Evolutionary conservation across 2,329 filamentous ascomycete genomes (phyloP), one percentile per base, ranked within the genome.

Genomic region (Neofusicoccum laricinum): DNA sequence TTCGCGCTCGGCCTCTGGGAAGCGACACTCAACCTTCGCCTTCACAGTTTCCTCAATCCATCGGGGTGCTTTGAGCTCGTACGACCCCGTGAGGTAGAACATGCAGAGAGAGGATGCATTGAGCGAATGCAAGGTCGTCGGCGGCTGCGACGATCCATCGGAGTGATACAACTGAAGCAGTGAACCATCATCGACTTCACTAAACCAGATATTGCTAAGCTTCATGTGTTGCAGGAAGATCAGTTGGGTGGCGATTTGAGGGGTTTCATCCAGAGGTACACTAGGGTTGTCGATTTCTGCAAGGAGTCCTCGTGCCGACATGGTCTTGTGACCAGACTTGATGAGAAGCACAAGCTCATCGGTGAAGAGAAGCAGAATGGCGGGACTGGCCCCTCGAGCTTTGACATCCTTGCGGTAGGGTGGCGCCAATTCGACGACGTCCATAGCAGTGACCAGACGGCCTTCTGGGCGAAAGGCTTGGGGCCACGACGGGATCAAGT

Each of bases 31-130:
- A 14, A 97, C 87, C 68, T 89, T 88, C 8, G 93, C 93, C 78
- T 94, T 96, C 53, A 88, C 87, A 12, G 97, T 83, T 68, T 98
- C 95, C 77, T 98, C 94, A 32, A 88, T 87, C 77, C 92, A 88
- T 66, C 89, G 91, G 17, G 83, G 80, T 1, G 90, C 91, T 74
- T 89, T 93, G 30, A 88, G 88, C 72, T 96, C 91, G 70, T 94
- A 94, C 7, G 85, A 79, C 61, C 92, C 91, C 58, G 89, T 86
- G 1, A 96, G 83, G 45, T 90, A 77, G 71, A 96, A 90, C 68
- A 80, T 77, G 40, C 61, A 61, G 11, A 66, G 36, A 11, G 57
- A 53, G 7, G 59, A 57, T 17, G 64, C 64, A 48, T 65, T 65
- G 30, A 64, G 45, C n/a, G 63, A 64, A 43, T 61, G 53, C 34